phyloP scores from a whole-genome alignment of 345 rosid genomes.

The Boechera stricta region DNA sequence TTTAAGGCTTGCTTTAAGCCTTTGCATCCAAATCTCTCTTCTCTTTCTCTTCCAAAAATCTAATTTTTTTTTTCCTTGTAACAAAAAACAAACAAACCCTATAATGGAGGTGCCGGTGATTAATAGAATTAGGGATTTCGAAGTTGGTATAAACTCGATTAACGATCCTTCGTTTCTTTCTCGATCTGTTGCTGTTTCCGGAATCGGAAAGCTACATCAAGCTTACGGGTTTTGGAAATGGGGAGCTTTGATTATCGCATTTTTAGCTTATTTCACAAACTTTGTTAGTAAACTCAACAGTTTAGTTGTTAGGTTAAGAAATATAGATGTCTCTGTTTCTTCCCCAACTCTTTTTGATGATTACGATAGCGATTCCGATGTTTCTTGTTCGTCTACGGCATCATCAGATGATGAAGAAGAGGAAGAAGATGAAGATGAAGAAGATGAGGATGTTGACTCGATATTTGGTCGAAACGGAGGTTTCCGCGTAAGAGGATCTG shows the following conservation, averaged over 20 bases:
- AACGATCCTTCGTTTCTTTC: slow-evolving; percentile 56
- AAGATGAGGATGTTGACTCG: slow-evolving; percentile 35
- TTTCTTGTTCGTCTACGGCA: slow-evolving; percentile 42
- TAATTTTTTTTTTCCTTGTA: neutral
- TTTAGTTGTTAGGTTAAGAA: slow-evolving; percentile 55
- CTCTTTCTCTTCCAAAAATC: neutral
- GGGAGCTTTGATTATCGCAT: slow-evolving; percentile 78
- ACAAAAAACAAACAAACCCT: slow-evolving; percentile 33
- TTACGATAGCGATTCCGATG: slow-evolving; percentile 55
- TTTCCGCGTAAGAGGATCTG: slow-evolving; percentile 57
- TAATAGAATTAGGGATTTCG: slow-evolving; percentile 68
- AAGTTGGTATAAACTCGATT: slow-evolving; percentile 52
- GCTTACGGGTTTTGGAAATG: slow-evolving; percentile 69
- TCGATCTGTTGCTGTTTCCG: slow-evolving; percentile 49
- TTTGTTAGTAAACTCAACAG: slow-evolving; percentile 53
- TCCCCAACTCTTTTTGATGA: slow-evolving; percentile 36
- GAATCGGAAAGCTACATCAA: slow-evolving; percentile 48
- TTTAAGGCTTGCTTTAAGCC: neutral
- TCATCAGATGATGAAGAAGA: slow-evolving; percentile 44
- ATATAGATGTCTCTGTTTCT: slow-evolving; percentile 33
- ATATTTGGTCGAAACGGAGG: slow-evolving; percentile 40
- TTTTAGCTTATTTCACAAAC: slow-evolving; percentile 67
- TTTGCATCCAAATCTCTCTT: slow-evolving; percentile 13
- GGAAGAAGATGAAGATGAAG: slow-evolving; percentile 18
- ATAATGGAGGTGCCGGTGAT: slow-evolving; percentile 75